Percentiles rank a stretch among this genome's conserved stretches.
phyloP scores from a whole-genome alignment of 140 eudicot species.

The Senecio squalidus region DNA sequence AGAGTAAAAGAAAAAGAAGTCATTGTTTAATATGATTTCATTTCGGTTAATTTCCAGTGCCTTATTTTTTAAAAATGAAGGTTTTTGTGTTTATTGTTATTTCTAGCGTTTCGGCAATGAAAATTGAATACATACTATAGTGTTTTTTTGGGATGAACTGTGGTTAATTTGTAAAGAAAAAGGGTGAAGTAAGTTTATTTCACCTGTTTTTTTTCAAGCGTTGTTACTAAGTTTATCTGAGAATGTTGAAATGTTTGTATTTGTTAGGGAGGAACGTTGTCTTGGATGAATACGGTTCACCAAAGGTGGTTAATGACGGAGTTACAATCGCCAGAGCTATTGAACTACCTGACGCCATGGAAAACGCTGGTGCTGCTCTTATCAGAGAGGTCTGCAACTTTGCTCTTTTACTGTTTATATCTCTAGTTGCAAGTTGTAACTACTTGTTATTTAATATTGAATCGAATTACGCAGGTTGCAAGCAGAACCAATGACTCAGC shows the following conservation, averaged over 20 bases:
- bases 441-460: background rate
- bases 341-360: conserved; percentile 86
- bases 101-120: background rate
- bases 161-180: background rate
- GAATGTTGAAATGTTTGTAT: background rate
- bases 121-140: too few species aligned
- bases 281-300: conserved; percentile 75
- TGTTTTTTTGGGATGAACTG: background rate
- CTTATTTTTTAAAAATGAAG: too few species aligned
- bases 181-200: background rate
- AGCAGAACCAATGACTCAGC: conserved; percentile 75
- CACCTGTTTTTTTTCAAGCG: background rate
- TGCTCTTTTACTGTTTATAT: background rate
- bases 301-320: conserved; percentile 88
- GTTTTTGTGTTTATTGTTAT: background rate
- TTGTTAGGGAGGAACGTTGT: conserved; percentile 46
- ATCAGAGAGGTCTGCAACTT: conserved; percentile 67
- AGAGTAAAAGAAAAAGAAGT: too few species aligned
- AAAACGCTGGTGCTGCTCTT: conserved; percentile 87
- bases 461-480: conserved; percentile 44
- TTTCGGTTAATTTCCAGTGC: too few species aligned
- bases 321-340: conserved; percentile 89
- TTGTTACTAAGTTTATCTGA: background rate
- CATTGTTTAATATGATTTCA: too few species aligned
- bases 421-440: background rate